Base-by-base conservation (phyloP, 768 basidiomycete species). In the Trametes maxima region DNA sequence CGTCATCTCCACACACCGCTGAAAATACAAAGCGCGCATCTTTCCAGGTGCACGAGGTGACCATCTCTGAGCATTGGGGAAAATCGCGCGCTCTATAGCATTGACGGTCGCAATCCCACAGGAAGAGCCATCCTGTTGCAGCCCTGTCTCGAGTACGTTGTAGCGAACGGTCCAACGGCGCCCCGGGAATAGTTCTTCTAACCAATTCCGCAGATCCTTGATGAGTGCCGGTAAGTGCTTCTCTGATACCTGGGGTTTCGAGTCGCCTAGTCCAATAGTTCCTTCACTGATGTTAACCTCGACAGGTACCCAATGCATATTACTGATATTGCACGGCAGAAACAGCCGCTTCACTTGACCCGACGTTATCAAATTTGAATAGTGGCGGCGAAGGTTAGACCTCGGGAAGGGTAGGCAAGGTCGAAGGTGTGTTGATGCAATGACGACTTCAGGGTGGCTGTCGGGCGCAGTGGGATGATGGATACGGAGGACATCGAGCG, bases 41-140 rank as follows among this genome's bases (percentile, higher is more conserved):
- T 51, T 51, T 21, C 50, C 50, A 3, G 50, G 50, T 8, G 50
- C 33, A 5, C 4, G 13, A 3, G 50, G 50, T 16, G 10, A 37
- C 50, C 50, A 51, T 22, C n/a, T 51, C 4, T 17, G 1, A 24
- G 43, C 25, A 13, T 11, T 4, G 2, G 25, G n/a, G 7, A 19
- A 5, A 25, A 55, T 55, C 5, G 43, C 24, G 7, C 42, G 43
- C 11, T 55, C 42, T 17, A 55, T 55, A 0, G 42, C 54, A 19
- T 55, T 55, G 24, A 55, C 28, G 2, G 54, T 55, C 2, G 54
- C 54, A 45, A 55, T 35, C 5, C 54, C 54, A 28, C 54, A 55
- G 25, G 54, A 55, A 5, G 24, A 35, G 1, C 21, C 12, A 19
- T 55, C 54, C 11, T 19, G 54, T 44, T 55, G 54, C 5, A 43